Conservation (phyloP, 495 filamentous ascomycete genomes). For the Aspergillus nidulans region DNA sequence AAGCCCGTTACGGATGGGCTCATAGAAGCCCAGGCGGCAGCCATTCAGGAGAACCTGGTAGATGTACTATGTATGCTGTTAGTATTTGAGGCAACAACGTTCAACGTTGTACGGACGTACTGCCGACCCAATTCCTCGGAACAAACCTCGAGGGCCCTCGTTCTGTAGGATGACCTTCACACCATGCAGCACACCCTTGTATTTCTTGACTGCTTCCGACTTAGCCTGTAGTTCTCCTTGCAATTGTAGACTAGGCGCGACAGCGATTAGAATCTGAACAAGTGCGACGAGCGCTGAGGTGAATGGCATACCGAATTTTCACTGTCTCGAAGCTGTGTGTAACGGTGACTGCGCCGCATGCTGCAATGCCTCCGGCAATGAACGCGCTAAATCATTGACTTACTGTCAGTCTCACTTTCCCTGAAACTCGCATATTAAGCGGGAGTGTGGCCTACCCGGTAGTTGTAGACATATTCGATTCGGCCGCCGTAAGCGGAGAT, state of each 20-base stretch:
- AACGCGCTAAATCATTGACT: constrained; percentile 53
- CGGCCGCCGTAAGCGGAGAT: constrained; percentile 18
- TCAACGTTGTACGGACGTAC: constrained; percentile 36
- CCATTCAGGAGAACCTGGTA: constrained; percentile 97
- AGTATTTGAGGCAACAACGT: neutral
- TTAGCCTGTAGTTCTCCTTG: constrained; percentile 94
- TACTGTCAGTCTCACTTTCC: neutral
- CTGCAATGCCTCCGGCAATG: constrained; percentile 91
- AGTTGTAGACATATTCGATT: constrained; percentile 47
- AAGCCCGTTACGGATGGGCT: constrained; percentile 72
- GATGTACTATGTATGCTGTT: constrained; percentile 59
- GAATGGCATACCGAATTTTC: constrained; percentile 76
- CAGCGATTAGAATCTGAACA: neutral
- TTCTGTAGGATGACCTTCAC: constrained; percentile 87
- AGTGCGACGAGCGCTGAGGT: neutral
- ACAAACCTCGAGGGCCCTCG: constrained; percentile 80
- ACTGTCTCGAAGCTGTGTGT: constrained; percentile 98
- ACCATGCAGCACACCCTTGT: constrained; percentile 89
- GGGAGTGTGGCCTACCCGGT: constrained; percentile 36
- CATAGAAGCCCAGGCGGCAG: constrained; percentile 95
- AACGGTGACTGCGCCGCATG: constrained; percentile 94
- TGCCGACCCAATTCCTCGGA: constrained; percentile 85
- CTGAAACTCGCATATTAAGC: neutral
- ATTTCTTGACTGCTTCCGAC: constrained; percentile 74
- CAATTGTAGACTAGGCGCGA: constrained; percentile 68